Evolutionary conservation across 1,139 yeast species (phyloP), one percentile per base, ranked within the genome.

Genomic region (Fermentozyma sake): DNA sequence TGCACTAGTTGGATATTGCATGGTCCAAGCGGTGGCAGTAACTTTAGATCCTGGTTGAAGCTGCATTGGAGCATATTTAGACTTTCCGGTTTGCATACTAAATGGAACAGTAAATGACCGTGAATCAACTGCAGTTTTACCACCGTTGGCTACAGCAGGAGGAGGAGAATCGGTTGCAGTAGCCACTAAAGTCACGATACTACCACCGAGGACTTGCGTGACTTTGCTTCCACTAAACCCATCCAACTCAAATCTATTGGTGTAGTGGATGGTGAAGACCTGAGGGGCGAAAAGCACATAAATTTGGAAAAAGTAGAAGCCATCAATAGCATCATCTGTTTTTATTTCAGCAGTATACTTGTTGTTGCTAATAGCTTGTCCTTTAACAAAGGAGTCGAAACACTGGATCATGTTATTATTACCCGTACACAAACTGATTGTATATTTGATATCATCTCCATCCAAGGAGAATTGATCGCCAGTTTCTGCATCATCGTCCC

Each of bases 21-120:
- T 66, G 2, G 76, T 50, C 83, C 85, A 80, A 3, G 79, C 58
- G 4, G 79, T 65, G 14, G 73, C 76, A 1, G 95, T 80, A 9
- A 85, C 76, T 6, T 57, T 65, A 2, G 82, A 50, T 4, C 79
- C 83, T 6, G 96, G 96, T 58, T 86, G 95, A 34, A 65, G 55
- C 58, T 86, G 96, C 95, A 87, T 86, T 27, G 96, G 95, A 1
- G 96, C 96, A 55, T 61, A 84, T 50, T 85, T 68, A 3, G 81
- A 72, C 27, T 40, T 55, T 20, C 94, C 94, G 0, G 94, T 81
- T 60, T 87, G 96, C 34, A 47, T 37, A 3, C 87, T 72, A 55
- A 86, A 87, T 4, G 87, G 68, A 6, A 84, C 41, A 7, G 61
- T 32, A 35, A 63, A 65, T 5, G 68, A 61, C n/a, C 38, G 25